These are phyloP conservation scores for Tulasnella sp. DNA, from an alignment of 768 basidiomycete species.

Conservation along the genomic window DNA sequence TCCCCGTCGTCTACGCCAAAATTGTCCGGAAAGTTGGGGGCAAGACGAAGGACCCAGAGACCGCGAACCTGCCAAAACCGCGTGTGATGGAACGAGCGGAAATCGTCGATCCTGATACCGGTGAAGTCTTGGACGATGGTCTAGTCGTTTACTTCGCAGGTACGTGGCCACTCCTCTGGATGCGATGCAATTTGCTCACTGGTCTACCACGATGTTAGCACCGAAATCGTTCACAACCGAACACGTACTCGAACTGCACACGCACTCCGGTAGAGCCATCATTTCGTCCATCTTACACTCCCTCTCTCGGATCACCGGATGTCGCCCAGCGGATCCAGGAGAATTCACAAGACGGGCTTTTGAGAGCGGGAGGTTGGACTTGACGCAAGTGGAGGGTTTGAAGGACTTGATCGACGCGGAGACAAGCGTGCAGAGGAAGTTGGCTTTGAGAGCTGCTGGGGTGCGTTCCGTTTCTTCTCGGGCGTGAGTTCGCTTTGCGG, in stretches of 20 bases:
- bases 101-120: slow-evolving; percentile 63
- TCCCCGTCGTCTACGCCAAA: slow-evolving; percentile 60
- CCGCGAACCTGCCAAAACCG: slow-evolving; percentile 51
- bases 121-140: slow-evolving; percentile 74
- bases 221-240: slow-evolving; percentile 81
- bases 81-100: slow-evolving; percentile 73
- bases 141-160: slow-evolving; percentile 81
- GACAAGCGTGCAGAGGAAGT: slow-evolving; percentile 76
- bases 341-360: slow-evolving; percentile 90
- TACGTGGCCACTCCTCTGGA: slow-evolving; percentile 39
- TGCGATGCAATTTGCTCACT: not conserved
- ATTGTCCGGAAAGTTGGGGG: slow-evolving; percentile 54
- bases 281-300: slow-evolving; percentile 69
- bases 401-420: slow-evolving; percentile 88
- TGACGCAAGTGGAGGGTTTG: slow-evolving; percentile 88
- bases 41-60: no score
- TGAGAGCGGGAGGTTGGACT: slow-evolving; percentile 74
- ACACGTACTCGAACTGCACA: slow-evolving; percentile 79
- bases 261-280: slow-evolving; percentile 84
- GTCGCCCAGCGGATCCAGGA: slow-evolving; percentile 80
- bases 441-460: slow-evolving; percentile 68
- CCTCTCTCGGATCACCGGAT: slow-evolving; percentile 51
- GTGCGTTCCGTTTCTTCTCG: slow-evolving; percentile 49
- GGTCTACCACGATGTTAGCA: slow-evolving; percentile 50
- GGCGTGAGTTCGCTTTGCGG: not conserved